A percentile compares a stretch with the other conserved stretches of the same genome.
Evolutionary conservation across 225 moss, liverwort and hornwort species (phyloP).

Genomic region (Polytrichum commune): DNA sequence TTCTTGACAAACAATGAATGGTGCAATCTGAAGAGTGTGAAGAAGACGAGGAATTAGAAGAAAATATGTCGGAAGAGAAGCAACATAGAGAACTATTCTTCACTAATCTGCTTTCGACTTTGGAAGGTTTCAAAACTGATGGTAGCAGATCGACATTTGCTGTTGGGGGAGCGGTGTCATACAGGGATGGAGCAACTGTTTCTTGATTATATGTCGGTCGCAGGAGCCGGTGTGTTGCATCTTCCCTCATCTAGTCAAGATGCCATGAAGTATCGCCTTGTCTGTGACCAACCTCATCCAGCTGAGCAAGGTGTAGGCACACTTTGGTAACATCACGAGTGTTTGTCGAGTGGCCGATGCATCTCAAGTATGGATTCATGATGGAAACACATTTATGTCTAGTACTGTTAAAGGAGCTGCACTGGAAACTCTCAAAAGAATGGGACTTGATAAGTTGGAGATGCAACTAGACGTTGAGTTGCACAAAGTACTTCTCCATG

Average conservation of each 20-base stretch:
- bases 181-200: not conserved
- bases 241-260: slow-evolving; percentile 20
- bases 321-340: not conserved
- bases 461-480: slow-evolving; percentile 11
- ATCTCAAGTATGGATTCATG: slow-evolving; percentile 2
- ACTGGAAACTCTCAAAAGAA: not conserved
- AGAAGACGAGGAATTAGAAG: too few species aligned
- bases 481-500: slow-evolving; percentile 7
- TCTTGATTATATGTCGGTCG: slow-evolving; percentile 22
- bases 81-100: not conserved
- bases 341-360: slow-evolving; percentile 16
- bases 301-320: not conserved
- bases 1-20: too few species aligned
- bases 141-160: not conserved
- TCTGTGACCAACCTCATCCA: slow-evolving; percentile 10
- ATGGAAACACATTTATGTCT: not conserved
- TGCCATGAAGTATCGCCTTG: slow-evolving; percentile 2
- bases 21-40: too few species aligned
- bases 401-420: slow-evolving; percentile 9
- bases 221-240: slow-evolving; percentile 19
- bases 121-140: not conserved
- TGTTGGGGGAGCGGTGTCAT: not conserved
- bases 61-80: too few species aligned
- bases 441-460: slow-evolving; percentile 1
- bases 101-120: not conserved